A percentile compares a stretch with the other conserved stretches of the same genome.
phyloP scores from a whole-genome alignment of 305 asterid species.

The Coffea humblotiana region DNA sequence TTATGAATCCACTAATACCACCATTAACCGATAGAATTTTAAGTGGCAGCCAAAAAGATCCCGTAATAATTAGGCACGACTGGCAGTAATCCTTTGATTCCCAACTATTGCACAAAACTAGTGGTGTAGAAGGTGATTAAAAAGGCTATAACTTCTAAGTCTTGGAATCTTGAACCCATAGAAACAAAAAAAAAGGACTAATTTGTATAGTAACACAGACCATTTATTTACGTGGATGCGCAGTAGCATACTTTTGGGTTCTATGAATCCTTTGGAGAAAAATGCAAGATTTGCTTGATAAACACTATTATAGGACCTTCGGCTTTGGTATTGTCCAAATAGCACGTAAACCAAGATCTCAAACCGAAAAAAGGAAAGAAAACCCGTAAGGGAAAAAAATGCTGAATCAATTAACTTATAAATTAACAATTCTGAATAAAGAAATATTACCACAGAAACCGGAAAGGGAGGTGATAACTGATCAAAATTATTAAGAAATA shows the following conservation, averaged over 20 bases:
- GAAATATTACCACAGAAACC: not conserved
- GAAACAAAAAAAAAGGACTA: no score
- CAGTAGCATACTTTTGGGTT: slow-evolving; percentile 4
- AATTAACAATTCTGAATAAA: not conserved
- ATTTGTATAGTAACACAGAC: no score
- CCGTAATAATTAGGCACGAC: not conserved
- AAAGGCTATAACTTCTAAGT: not conserved
- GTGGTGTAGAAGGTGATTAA: slow-evolving; percentile 1
- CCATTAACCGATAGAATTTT: not conserved
- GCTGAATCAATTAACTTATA: not conserved
- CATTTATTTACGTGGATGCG: not conserved
- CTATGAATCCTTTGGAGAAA: not conserved
- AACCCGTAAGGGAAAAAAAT: not conserved
- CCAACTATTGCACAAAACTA: not conserved
- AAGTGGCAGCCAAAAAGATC: not conserved
- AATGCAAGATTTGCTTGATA: not conserved
- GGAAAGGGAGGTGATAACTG: not conserved
- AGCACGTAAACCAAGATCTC: not conserved
- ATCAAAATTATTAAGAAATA: slow-evolving; percentile 18
- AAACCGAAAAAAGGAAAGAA: not conserved
- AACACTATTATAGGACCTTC: slow-evolving; percentile 9
- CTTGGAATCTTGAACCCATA: no score
- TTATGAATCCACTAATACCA: not conserved
- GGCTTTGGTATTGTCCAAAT: not conserved
- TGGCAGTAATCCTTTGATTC: not conserved